Evolutionary conservation across 73 alveolate genomes (phyloP).

Genomic region (Paramecium pentaurelia): DNA sequence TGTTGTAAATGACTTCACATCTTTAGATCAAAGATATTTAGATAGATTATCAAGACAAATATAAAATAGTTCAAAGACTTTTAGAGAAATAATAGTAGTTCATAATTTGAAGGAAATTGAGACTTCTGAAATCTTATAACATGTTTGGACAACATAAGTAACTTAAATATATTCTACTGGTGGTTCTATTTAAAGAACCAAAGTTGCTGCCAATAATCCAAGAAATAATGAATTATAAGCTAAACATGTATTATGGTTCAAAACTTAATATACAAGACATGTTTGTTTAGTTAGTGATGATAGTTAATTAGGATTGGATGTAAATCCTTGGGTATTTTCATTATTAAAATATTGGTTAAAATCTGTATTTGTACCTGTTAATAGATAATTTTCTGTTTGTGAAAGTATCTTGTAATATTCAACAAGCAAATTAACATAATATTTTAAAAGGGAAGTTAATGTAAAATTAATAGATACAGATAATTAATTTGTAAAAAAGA

Average conservation of each 20-base stretch:
- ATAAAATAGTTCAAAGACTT: slow-evolving; percentile 4
- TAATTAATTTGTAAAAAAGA: background rate
- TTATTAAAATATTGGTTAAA: slow-evolving; percentile 50
- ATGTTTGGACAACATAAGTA: slow-evolving; percentile 50
- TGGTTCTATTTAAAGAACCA: slow-evolving; percentile 42
- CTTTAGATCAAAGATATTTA: slow-evolving; percentile 46
- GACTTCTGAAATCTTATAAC: slow-evolving; percentile 20
- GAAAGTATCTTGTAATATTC: slow-evolving; percentile 28
- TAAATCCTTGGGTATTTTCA: slow-evolving; percentile 41
- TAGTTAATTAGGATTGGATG: slow-evolving; percentile 11
- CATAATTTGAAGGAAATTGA: slow-evolving; percentile 58
- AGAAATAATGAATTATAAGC: slow-evolving; percentile 29
- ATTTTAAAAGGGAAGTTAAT: slow-evolving; percentile 33
- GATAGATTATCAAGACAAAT: slow-evolving; percentile 40
- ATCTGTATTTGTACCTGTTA: slow-evolving; percentile 42
- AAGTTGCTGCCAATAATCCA: slow-evolving; percentile 6
- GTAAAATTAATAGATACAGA: background rate
- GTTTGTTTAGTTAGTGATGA: slow-evolving; percentile 42
- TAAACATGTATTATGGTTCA: slow-evolving; percentile 52
- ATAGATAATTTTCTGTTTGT: slow-evolving; percentile 25
- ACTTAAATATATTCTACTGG: slow-evolving; percentile 33
- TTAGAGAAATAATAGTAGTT: slow-evolving; percentile 56
- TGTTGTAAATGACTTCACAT: slow-evolving; percentile 60
- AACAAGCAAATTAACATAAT: background rate
- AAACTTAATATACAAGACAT: slow-evolving; percentile 60